Conservation (phyloP, 2,329 filamentous ascomycete species). For the Periconia digitata region DNA sequence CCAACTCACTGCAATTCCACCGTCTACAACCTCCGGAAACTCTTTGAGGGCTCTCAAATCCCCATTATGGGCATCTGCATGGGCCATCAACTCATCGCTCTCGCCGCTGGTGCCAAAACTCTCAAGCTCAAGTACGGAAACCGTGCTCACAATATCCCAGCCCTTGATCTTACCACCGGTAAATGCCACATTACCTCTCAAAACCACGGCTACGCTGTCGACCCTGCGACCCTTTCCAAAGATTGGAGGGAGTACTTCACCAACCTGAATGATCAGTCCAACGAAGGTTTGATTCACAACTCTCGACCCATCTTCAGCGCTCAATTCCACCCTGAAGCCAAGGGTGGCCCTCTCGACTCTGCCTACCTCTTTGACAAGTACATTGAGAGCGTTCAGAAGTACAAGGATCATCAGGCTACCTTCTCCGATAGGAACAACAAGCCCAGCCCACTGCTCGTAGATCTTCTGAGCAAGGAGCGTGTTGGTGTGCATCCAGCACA, state of each 20-base stretch:
- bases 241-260: slow-evolving; percentile 99
- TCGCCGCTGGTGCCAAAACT: slow-evolving; percentile 84
- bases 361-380: slow-evolving; percentile 97
- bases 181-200: slow-evolving; percentile 98
- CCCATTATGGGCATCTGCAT: slow-evolving; percentile 98
- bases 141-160: slow-evolving; percentile 97
- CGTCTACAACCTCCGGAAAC: slow-evolving; percentile 83
- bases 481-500: slow-evolving; percentile 70
- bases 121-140: slow-evolving; percentile 99
- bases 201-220: slow-evolving; percentile 97
- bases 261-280: slow-evolving; percentile 96
- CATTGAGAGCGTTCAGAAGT: slow-evolving; percentile 82
- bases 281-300: slow-evolving; percentile 97
- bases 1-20: slow-evolving; percentile 95
- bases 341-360: slow-evolving; percentile 94
- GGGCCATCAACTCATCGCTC: slow-evolving; percentile 91
- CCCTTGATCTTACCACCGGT: slow-evolving; percentile 89
- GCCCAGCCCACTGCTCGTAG: slow-evolving; percentile 83
- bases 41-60: slow-evolving; percentile 88
- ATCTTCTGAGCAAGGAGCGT: slow-evolving; percentile 90
- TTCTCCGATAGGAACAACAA: slow-evolving; percentile 80
- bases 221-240: slow-evolving; percentile 74
- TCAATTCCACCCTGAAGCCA: slow-evolving; percentile 98
- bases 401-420: slow-evolving; percentile 79
- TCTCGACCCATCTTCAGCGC: slow-evolving; percentile 96